Conservation (phyloP, 345 rosid genomes). For the thale cress (Arabidopsis thaliana) region DNA sequence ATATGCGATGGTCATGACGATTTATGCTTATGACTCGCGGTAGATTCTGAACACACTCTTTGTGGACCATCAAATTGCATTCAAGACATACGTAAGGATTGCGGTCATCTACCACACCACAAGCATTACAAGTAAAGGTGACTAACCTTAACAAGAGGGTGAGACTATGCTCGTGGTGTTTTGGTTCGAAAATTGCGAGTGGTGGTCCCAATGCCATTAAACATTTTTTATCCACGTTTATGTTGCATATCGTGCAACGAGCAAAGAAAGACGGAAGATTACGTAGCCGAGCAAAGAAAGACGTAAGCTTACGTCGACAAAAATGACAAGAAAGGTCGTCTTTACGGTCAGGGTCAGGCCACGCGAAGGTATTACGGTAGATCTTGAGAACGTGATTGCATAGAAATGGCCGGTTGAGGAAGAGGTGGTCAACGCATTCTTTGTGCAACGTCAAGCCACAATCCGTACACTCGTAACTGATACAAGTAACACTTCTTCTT, state of each 20-base stretch:
- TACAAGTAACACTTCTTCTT: too few species aligned
- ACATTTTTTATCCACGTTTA: not conserved
- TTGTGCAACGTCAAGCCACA: too few species aligned
- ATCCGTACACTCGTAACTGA: too few species aligned
- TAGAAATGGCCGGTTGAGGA: too few species aligned
- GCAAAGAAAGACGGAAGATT: too few species aligned
- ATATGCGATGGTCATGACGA: constrained; percentile 33
- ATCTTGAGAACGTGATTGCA: too few species aligned
- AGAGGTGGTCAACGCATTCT: too few species aligned
- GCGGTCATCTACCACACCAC: not conserved
- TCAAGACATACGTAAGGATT: constrained; percentile 23
- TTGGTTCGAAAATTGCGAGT: not conserved
- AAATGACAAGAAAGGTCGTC: not conserved
- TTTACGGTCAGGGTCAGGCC: too few species aligned
- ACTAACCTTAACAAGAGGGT: not conserved
- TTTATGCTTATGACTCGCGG: constrained; percentile 30
- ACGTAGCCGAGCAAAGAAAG: not conserved
- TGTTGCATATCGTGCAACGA: constrained; percentile 3
- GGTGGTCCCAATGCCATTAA: too few species aligned
- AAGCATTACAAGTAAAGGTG: constrained; percentile 19
- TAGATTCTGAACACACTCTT: constrained; percentile 1
- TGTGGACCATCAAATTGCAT: constrained; percentile 11
- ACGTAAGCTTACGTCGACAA: not conserved
- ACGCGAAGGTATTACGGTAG: too few species aligned
- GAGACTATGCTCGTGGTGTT: constrained; percentile 12